These are phyloP conservation scores for Falciphora oryzae DNA, from an alignment of 2,329 filamentous ascomycete species.

Conservation along the genomic window DNA sequence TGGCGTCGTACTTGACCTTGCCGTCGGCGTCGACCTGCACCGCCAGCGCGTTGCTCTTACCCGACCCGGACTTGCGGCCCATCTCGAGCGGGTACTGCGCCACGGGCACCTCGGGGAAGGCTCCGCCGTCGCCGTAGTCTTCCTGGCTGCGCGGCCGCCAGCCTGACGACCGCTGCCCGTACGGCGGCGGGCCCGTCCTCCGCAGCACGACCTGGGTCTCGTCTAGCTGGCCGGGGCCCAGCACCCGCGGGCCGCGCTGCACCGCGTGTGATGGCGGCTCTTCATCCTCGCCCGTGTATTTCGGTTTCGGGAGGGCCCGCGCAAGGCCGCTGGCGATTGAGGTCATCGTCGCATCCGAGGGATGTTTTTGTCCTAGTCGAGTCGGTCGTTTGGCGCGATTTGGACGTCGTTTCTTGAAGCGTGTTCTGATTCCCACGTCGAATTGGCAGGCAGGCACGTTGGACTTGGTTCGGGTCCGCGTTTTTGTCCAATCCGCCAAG, in stretches of 20 bases:
- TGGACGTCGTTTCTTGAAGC: not conserved
- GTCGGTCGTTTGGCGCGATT: not conserved
- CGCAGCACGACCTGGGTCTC: slow-evolving; percentile 80
- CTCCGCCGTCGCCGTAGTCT: slow-evolving; percentile 93
- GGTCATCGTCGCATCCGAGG: slow-evolving; percentile 41
- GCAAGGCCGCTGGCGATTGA: slow-evolving; percentile 68
- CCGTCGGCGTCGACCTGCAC: slow-evolving; percentile 87
- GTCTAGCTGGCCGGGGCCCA: slow-evolving; percentile 74
- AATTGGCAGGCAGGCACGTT: not conserved
- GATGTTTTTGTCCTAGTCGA: not conserved
- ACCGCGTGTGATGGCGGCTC: slow-evolving; percentile 66
- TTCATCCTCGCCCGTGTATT: slow-evolving; percentile 86
- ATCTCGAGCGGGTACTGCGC: slow-evolving; percentile 96
- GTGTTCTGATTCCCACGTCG: not conserved
- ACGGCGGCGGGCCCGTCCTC: slow-evolving; percentile 78
- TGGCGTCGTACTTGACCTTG: slow-evolving; percentile 94
- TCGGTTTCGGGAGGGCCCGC: slow-evolving; percentile 78
- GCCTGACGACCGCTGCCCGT: slow-evolving; percentile 70
- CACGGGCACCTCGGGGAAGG: slow-evolving; percentile 88
- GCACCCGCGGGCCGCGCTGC: slow-evolving; percentile 74
- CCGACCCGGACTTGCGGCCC: slow-evolving; percentile 67
- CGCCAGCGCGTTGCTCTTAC: slow-evolving; percentile 79
- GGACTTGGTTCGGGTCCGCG: not conserved
- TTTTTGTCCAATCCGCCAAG: not conserved
- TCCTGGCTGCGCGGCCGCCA: slow-evolving; percentile 87